Evolutionary conservation across 805 yeast genomes (phyloP).

Genomic region (Lipomyces yamadae): DNA sequence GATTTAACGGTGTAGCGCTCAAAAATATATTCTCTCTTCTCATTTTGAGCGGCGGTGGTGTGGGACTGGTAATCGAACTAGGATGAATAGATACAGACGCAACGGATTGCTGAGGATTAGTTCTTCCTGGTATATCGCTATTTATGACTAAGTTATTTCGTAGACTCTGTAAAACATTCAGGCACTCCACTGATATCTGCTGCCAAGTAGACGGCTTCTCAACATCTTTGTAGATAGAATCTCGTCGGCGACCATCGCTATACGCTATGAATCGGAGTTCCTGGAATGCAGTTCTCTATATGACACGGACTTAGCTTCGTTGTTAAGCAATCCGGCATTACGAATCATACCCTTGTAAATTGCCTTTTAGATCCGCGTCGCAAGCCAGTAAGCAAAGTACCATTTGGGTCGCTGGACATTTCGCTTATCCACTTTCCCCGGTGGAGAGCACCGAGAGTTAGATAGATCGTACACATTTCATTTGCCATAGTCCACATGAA

Average conservation of each 20-base stretch:
- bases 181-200: constrained; percentile 40
- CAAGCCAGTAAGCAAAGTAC: constrained; percentile 49
- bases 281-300: constrained; percentile 47
- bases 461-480: constrained; percentile 43
- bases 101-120: background rate
- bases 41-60: constrained; percentile 25
- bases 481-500: constrained; percentile 39
- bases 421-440: constrained; percentile 42
- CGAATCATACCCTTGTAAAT: constrained; percentile 35
- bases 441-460: constrained; percentile 48
- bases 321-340: background rate
- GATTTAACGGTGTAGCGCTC: constrained; percentile 4
- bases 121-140: background rate
- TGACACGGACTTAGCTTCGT: background rate
- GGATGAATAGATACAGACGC: constrained; percentile 2
- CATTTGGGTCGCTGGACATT: constrained; percentile 45
- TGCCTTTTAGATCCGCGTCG: constrained; percentile 35
- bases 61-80: constrained; percentile 13
- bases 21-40: constrained; percentile 31
- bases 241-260: constrained; percentile 43
- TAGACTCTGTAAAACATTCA: constrained; percentile 34
- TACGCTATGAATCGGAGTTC: constrained; percentile 46
- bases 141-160: constrained; percentile 14
- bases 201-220: constrained; percentile 46
- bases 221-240: constrained; percentile 46